Evolutionary conservation across 1,284 basidiomycete species (phyloP).

Genomic region (Microbotryomycetes sp.): DNA sequence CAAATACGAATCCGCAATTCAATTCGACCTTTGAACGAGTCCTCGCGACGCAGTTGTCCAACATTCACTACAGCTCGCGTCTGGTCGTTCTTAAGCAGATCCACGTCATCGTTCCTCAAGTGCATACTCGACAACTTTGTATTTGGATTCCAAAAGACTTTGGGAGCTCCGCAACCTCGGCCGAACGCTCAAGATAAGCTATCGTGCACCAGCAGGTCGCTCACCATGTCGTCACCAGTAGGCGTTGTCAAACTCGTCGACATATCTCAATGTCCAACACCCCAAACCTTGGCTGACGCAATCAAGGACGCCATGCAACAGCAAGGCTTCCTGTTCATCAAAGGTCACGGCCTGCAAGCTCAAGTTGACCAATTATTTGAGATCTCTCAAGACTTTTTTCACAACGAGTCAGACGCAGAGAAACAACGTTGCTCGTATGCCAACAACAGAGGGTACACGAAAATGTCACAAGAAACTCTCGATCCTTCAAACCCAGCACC

Average conservation of each 20-base stretch:
- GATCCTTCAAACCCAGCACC: conserved; percentile 20
- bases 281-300: conserved; percentile 10
- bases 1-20: too few species aligned
- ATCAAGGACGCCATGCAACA: conserved; percentile 7
- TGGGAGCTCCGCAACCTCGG: too few species aligned
- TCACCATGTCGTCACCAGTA: not conserved
- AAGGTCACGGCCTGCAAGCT: conserved; percentile 20
- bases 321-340: conserved; percentile 23
- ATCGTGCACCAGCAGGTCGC: not conserved
- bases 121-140: too few species aligned
- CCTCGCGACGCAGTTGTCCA: too few species aligned
- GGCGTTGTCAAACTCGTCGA: conserved; percentile 19
- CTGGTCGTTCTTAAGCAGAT: too few species aligned
- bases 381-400: conserved; percentile 28
- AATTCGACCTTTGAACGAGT: too few species aligned
- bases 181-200: not conserved
- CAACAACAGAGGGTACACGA: conserved; percentile 27
- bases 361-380: conserved; percentile 19
- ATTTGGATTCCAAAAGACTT: too few species aligned
- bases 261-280: conserved; percentile 5
- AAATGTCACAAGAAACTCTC: conserved; percentile 22
- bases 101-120: too few species aligned
- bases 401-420: conserved; percentile 18
- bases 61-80: too few species aligned
- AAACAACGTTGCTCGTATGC: conserved; percentile 16